These are phyloP conservation scores for Solanum sejunctum DNA, from an alignment of 257 asterid species.

Conservation along the genomic window DNA sequence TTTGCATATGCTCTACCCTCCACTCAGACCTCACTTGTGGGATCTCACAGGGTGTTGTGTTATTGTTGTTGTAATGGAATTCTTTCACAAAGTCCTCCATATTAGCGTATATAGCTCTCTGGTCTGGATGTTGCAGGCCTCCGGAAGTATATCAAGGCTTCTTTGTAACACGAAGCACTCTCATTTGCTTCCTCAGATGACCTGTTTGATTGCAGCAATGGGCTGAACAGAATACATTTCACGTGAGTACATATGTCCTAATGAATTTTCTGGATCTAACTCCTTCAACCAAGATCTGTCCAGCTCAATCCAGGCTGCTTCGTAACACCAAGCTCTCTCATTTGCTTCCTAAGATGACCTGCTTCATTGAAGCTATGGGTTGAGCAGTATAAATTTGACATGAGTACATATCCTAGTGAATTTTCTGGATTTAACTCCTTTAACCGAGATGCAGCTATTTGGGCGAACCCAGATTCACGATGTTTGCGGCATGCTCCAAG, in stretches of 20 bases:
- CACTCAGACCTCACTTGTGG: not conserved
- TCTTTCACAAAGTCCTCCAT: conserved; percentile 28
- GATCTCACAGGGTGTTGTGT: not conserved
- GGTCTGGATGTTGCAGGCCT: conserved; percentile 37
- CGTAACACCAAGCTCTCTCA: conserved; percentile 40
- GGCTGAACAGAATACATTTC: conserved; percentile 46
- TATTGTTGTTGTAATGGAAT: conserved; percentile 7
- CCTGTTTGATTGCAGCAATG: conserved; percentile 37
- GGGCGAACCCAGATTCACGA: conserved; percentile 45
- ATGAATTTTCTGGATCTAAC: conserved; percentile 57
- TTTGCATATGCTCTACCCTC: not conserved
- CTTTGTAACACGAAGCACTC: conserved; percentile 39
- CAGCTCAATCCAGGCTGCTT: conserved; percentile 88
- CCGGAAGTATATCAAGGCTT: conserved; percentile 62
- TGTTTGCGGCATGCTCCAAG: conserved; percentile 83
- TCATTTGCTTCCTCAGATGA: conserved; percentile 38
- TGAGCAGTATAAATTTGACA: conserved; percentile 53
- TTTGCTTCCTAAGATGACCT: conserved; percentile 32
- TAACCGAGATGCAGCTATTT: conserved; percentile 41
- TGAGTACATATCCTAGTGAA: conserved; percentile 59
- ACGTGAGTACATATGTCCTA: conserved; percentile 61
- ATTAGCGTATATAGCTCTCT: conserved; percentile 33
- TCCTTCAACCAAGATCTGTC: conserved; percentile 55
- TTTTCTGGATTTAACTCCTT: conserved; percentile 57
- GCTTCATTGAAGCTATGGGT: conserved; percentile 35